Conservation (phyloP, 2,329 filamentous ascomycete genomes). For the Cladosporium colombiae region DNA sequence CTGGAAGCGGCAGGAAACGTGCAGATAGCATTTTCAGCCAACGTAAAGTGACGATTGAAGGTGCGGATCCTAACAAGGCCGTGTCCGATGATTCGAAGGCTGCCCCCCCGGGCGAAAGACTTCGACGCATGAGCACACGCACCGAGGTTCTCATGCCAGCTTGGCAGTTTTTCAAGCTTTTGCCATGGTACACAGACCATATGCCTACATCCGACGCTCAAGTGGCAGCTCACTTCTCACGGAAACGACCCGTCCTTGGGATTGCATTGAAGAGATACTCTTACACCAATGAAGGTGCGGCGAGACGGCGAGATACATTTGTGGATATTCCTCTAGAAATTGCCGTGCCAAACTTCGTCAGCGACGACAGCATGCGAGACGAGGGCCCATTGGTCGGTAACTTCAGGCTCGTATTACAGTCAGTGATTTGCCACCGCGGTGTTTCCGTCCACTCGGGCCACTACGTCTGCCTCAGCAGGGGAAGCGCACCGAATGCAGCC, state of each 20-base stretch:
- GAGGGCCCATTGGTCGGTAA: conserved; percentile 74
- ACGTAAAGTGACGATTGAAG: conserved; percentile 38
- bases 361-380: conserved; percentile 69
- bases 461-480: conserved; percentile 83
- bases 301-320: conserved; percentile 73
- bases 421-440: conserved; percentile 88
- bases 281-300: conserved; percentile 67
- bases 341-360: conserved; percentile 83
- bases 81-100: conserved; percentile 3
- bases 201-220: conserved; percentile 69
- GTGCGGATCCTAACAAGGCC: conserved; percentile 45
- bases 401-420: conserved; percentile 89
- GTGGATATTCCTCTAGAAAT: conserved; percentile 91
- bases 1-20: conserved; percentile 42
- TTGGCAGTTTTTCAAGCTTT: conserved; percentile 94
- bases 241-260: conserved; percentile 79
- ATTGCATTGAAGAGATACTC: conserved; percentile 92
- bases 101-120: conserved; percentile 32
- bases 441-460: conserved; percentile 84
- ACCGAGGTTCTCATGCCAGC: conserved; percentile 94
- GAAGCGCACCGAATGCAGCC: conserved; percentile 53
- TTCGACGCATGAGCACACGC: conserved; percentile 37
- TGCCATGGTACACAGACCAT: conserved; percentile 84
- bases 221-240: conserved; percentile 83
- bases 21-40: conserved; percentile 54